Conservation (phyloP, 2,329 filamentous ascomycete species). For the Colletotrichum truncatum region DNA sequence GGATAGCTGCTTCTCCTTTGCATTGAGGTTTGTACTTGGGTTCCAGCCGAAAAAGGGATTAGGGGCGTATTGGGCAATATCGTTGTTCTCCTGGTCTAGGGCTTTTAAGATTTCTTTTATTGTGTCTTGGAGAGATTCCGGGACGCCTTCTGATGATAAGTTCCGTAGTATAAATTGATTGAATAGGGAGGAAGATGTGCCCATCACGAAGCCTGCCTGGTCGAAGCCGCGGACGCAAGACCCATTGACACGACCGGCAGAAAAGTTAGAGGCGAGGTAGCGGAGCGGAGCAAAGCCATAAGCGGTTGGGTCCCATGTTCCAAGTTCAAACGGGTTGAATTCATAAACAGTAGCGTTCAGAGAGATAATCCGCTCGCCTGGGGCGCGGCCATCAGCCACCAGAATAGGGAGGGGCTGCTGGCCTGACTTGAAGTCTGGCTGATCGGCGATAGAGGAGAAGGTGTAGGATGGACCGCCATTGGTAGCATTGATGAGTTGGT, state of each 20-base stretch:
- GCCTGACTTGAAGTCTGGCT: constrained; percentile 49
- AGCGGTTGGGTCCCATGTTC: constrained; percentile 68
- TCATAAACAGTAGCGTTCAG: constrained; percentile 72
- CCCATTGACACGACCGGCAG: constrained; percentile 58
- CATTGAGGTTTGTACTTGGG: constrained; percentile 47
- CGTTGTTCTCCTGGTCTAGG: constrained; percentile 70
- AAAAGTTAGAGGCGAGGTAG: constrained; percentile 69
- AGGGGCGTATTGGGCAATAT: constrained; percentile 76
- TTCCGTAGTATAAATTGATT: constrained; percentile 78
- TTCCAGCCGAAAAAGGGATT: constrained; percentile 67
- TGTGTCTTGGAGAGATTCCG: constrained; percentile 48
- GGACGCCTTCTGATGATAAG: constrained; percentile 39
- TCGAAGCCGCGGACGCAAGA: constrained; percentile 72
- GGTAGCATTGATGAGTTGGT: constrained; percentile 81
- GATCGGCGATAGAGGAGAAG: constrained; percentile 73
- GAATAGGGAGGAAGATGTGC: constrained; percentile 83
- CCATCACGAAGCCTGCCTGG: constrained; percentile 82
- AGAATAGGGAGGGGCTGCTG: constrained; percentile 59
- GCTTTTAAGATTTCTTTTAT: constrained; percentile 58
- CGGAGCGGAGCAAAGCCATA: constrained; percentile 67
- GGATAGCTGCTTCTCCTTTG: constrained; percentile 64
- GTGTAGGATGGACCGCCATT: constrained; percentile 81
- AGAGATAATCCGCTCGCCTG: constrained; percentile 51
- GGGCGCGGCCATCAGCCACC: constrained; percentile 57
- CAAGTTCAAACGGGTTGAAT: constrained; percentile 73